Conservation (phyloP, 495 filamentous ascomycete genomes). For the Annulohypoxylon bovei region DNA sequence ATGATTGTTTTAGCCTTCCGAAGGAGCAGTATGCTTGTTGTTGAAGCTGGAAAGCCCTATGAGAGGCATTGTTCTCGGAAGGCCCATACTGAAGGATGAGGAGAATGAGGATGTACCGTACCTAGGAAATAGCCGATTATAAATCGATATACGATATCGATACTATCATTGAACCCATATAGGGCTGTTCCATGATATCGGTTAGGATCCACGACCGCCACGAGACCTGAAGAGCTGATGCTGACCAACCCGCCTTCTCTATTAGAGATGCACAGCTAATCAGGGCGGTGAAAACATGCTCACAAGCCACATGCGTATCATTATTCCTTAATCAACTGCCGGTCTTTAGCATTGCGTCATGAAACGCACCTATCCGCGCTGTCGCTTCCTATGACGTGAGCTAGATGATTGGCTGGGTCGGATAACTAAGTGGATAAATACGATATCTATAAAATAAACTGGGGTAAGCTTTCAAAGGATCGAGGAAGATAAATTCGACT, state of each 20-base stretch:
- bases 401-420: neutral
- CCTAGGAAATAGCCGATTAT: no score
- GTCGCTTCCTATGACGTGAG: neutral
- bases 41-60: neutral
- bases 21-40: neutral
- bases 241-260: neutral
- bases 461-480: neutral
- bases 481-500: neutral
- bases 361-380: neutral
- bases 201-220: neutral
- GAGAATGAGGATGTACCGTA: neutral
- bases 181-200: neutral
- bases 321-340: neutral
- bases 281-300: neutral
- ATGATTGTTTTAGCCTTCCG: neutral
- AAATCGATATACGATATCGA: neutral
- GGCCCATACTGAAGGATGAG: neutral
- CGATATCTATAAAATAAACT: neutral
- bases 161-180: neutral
- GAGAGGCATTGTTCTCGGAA: neutral
- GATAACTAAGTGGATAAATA: neutral
- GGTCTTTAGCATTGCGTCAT: neutral
- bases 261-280: neutral
- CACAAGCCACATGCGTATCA: neutral
- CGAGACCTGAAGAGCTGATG: neutral